Evolutionary conservation across 176 grass and related monocot genomes (phyloP).

Genomic region (Zoysia pacifica): DNA sequence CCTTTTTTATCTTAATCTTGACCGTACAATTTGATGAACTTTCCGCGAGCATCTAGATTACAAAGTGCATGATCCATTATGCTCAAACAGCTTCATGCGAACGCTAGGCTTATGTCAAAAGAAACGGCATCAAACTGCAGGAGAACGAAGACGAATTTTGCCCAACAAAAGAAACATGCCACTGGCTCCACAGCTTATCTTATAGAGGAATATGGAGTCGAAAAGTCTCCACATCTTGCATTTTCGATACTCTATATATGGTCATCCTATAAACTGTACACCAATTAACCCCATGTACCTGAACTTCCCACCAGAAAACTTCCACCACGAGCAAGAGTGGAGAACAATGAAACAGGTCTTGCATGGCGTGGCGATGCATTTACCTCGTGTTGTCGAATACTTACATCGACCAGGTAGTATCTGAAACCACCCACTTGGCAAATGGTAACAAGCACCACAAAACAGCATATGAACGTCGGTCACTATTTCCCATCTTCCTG

Average conservation of each 20-base stretch:
- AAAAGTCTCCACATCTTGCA: neutral
- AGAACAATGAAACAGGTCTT: neutral
- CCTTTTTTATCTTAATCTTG: no score
- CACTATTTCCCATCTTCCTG: neutral
- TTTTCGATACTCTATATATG: conserved; percentile 12
- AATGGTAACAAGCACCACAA: neutral
- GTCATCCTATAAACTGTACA: conserved; percentile 49
- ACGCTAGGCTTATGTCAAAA: neutral
- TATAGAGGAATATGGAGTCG: neutral
- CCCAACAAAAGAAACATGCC: neutral
- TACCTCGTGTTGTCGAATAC: neutral
- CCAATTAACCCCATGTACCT: neutral
- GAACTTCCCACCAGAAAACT: conserved; percentile 22
- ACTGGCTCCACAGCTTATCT: conserved; percentile 20
- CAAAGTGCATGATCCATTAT: neutral
- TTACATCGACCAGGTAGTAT: neutral
- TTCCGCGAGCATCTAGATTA: neutral
- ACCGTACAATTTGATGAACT: neutral
- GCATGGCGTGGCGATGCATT: neutral
- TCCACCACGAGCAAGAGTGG: neutral
- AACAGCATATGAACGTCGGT: neutral
- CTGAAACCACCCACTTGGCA: neutral
- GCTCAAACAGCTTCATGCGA: neutral
- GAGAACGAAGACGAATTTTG: neutral
- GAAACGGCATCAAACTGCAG: neutral